Percentiles rank a stretch among this genome's conserved stretches.
Evolutionary conservation across 257 asterid genomes (phyloP).

Genomic region (Solanum rostratum): DNA sequence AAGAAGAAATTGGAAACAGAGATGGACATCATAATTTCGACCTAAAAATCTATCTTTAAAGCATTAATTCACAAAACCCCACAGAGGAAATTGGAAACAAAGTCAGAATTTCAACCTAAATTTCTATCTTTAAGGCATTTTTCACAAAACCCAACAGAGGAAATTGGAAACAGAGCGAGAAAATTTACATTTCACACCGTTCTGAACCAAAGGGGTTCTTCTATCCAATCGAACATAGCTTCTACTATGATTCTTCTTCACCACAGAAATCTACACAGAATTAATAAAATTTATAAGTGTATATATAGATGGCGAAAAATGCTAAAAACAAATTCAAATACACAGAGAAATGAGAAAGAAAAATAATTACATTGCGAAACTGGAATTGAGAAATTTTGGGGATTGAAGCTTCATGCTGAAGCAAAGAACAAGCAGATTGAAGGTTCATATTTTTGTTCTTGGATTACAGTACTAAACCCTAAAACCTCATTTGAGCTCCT

Average conservation of each 20-base stretch:
- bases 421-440: slow-evolving; percentile 30
- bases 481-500: not conserved
- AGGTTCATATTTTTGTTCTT: slow-evolving; percentile 24
- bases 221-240: slow-evolving; percentile 7
- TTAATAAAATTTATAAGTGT: not conserved
- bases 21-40: not conserved
- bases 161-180: not conserved
- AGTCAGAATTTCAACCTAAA: not conserved
- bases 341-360: not conserved
- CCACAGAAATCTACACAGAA: slow-evolving; percentile 18
- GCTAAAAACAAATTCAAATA: not conserved
- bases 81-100: not conserved
- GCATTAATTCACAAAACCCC: not conserved
- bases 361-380: slow-evolving; percentile 27
- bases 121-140: not conserved
- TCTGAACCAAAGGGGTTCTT: slow-evolving; percentile 16
- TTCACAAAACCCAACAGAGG: not conserved
- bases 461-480: slow-evolving; percentile 7
- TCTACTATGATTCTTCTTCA: slow-evolving; percentile 9
- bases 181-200: slow-evolving; percentile 31
- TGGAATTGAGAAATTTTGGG: slow-evolving; percentile 20
- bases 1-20: not conserved
- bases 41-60: not conserved
- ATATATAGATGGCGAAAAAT: not conserved
- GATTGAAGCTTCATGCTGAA: slow-evolving; percentile 25